These are phyloP conservation scores for Articulospora tetracladia DNA, from an alignment of 495 filamentous ascomycete species.

Conservation along the genomic window DNA sequence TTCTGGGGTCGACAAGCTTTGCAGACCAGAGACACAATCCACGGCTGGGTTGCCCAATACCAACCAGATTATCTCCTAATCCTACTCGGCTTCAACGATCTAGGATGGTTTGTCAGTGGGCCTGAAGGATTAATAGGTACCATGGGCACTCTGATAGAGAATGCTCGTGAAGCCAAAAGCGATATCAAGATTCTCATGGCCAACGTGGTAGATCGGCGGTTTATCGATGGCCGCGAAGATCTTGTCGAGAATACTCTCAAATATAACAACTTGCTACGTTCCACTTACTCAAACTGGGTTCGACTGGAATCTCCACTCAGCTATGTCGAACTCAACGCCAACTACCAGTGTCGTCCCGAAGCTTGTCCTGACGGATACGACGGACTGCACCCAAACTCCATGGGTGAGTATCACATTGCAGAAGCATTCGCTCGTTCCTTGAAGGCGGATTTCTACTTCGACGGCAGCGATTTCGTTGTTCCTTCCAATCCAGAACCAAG, in stretches of 20 bases:
- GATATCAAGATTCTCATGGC: conserved; percentile 29
- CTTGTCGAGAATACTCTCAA: conserved; percentile 21
- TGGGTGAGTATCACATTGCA: conserved; percentile 26
- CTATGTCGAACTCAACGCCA: conserved; percentile 25
- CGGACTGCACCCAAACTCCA: conserved; percentile 34
- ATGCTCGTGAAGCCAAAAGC: conserved; percentile 21
- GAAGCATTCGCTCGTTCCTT: not conserved
- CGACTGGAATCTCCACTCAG: conserved; percentile 21
- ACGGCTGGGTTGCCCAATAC: conserved; percentile 36
- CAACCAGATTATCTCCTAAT: conserved; percentile 33
- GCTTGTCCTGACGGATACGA: conserved; percentile 29
- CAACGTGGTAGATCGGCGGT: conserved; percentile 27
- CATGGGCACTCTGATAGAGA: conserved; percentile 24
- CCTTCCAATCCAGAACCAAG: not conserved
- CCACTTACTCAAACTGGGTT: conserved; percentile 2
- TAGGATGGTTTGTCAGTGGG: conserved; percentile 28
- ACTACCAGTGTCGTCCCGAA: conserved; percentile 20
- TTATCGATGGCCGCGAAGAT: conserved; percentile 18
- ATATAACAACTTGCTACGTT: conserved; percentile 28
- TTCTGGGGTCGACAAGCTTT: conserved; percentile 24
- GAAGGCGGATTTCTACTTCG: not conserved
- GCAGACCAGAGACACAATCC: conserved; percentile 36
- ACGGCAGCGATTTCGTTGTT: not conserved
- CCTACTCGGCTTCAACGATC: conserved; percentile 36
- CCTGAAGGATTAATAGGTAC: conserved; percentile 20